Percentiles rank a stretch among this genome's conserved stretches.
Conservation (phyloP, 345 rosid species). For the Eucalyptus dawsonii region DNA sequence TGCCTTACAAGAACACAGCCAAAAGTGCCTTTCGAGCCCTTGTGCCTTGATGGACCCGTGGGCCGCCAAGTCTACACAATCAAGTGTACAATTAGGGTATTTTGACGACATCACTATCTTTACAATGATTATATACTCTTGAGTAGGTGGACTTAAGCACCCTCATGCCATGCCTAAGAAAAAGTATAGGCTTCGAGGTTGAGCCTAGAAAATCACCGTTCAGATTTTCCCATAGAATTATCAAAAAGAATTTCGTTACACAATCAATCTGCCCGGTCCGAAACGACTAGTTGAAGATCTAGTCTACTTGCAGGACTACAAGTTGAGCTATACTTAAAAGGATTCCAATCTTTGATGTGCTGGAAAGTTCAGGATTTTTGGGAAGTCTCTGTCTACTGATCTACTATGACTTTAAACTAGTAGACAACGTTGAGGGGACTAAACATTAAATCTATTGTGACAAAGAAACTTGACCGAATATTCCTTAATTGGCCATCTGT, state of each 20-base stretch:
- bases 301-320: neutral
- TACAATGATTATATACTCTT: neutral
- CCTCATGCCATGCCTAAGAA: neutral
- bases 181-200: neutral
- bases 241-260: neutral
- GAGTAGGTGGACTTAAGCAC: neutral
- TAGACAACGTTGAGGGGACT: neutral
- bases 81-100: neutral
- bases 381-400: neutral
- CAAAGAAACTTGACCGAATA: neutral
- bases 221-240: neutral
- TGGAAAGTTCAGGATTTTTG: neutral
- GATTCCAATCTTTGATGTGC: neutral
- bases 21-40: neutral
- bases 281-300: neutral
- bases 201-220: neutral
- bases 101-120: neutral
- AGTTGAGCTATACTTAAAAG: neutral
- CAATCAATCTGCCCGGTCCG: neutral
- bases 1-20: neutral
- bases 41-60: neutral
- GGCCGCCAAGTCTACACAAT: neutral
- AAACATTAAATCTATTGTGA: neutral
- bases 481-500: neutral
- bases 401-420: neutral